Evolutionary conservation across 148 eudicot species (phyloP).

Genomic region (Spergularia bocconei): DNA sequence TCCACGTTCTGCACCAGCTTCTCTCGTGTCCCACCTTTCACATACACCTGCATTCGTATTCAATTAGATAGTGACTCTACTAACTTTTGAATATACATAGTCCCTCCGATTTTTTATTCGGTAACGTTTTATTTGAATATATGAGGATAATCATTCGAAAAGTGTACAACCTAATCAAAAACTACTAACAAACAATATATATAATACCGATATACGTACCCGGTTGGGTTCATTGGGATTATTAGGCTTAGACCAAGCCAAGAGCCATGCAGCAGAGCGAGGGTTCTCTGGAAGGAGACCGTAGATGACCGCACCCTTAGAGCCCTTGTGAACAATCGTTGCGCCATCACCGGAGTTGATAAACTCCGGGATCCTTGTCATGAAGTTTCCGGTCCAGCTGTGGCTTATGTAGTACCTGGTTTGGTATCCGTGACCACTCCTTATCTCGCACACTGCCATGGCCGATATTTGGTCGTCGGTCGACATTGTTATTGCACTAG

Average conservation of each 20-base stretch:
- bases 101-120: too few relatives aligned
- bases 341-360: neutral
- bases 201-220: neutral
- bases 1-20: neutral
- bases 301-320: neutral
- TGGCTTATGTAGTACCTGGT: constrained; percentile 7
- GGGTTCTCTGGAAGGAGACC: neutral
- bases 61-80: too few relatives aligned
- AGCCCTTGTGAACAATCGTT: constrained; percentile 8
- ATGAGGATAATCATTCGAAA: too few relatives aligned
- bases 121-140: too few relatives aligned
- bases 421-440: neutral
- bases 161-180: too few relatives aligned
- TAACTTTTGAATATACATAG: too few relatives aligned
- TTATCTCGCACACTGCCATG: constrained; percentile 4
- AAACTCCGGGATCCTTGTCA: constrained; percentile 4
- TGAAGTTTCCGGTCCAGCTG: constrained; percentile 7
- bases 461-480: constrained; percentile 4
- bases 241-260: constrained; percentile 14
- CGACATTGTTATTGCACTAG: neutral
- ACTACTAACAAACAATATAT: too few relatives aligned
- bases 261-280: constrained; percentile 15
- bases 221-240: constrained; percentile 1
- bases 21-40: neutral
- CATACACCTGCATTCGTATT: constrained; percentile 18